Conservation (phyloP, 176 grass and related monocot species). For the Eragrostis nindensis region DNA sequence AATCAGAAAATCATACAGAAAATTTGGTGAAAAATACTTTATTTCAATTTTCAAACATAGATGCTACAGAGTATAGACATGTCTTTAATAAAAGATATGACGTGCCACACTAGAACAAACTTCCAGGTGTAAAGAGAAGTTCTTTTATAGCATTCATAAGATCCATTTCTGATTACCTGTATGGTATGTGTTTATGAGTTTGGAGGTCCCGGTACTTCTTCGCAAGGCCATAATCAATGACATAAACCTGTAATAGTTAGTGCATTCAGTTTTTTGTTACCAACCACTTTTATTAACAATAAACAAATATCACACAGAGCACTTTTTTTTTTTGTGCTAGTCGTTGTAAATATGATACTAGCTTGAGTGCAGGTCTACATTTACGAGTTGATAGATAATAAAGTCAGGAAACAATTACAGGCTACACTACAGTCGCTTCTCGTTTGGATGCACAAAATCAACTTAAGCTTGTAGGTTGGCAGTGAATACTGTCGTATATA, state of each 20-base stretch:
- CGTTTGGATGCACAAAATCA: slow-evolving; percentile 15
- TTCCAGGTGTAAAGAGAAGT: slow-evolving; percentile 14
- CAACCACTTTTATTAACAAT: slow-evolving; percentile 12
- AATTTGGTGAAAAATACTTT: neutral
- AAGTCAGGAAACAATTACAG: neutral
- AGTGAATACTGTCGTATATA: neutral
- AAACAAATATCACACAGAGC: slow-evolving; percentile 10
- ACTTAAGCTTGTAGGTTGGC: neutral
- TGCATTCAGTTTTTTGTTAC: slow-evolving; percentile 30
- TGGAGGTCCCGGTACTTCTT: slow-evolving; percentile 75
- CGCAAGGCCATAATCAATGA: slow-evolving; percentile 73
- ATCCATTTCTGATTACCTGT: slow-evolving; percentile 51
- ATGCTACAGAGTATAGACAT: slow-evolving; percentile 8
- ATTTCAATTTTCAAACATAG: neutral
- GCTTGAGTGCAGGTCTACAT: neutral
- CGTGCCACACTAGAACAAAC: slow-evolving; percentile 24
- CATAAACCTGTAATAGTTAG: slow-evolving; percentile 49
- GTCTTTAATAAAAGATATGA: neutral
- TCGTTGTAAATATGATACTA: slow-evolving; percentile 2
- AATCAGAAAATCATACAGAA: slow-evolving; percentile 20
- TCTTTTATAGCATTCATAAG: slow-evolving; percentile 19
- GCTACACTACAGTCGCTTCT: slow-evolving; percentile 11
- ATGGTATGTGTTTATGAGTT: slow-evolving; percentile 76
- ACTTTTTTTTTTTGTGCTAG: neutral
- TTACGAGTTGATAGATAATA: neutral